phyloP scores from a whole-genome alignment of 2,329 filamentous ascomycete genomes.

The Botryotinia globosa region DNA sequence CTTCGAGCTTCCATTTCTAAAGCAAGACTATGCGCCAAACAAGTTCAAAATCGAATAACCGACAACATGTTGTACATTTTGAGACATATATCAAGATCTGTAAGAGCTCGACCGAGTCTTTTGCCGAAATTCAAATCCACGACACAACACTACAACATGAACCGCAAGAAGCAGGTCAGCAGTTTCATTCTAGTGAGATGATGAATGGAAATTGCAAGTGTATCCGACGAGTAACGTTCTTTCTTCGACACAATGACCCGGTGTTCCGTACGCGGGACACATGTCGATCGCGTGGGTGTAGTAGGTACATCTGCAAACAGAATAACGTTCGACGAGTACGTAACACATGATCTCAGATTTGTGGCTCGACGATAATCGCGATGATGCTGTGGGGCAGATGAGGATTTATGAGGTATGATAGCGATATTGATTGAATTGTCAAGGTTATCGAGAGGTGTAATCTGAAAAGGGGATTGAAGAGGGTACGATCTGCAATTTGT shows the following conservation, averaged over 20 bases:
- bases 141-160: background rate
- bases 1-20: background rate
- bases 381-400: background rate
- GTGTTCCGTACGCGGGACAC: slow-evolving; percentile 60
- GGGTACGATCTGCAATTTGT: background rate
- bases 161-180: background rate
- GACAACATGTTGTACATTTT: background rate
- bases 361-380: background rate
- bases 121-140: background rate
- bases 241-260: slow-evolving; percentile 60
- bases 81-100: background rate
- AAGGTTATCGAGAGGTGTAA: background rate
- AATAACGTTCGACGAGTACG: slow-evolving; percentile 64
- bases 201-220: slow-evolving; percentile 45
- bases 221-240: slow-evolving; percentile 70
- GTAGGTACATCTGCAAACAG: slow-evolving; percentile 70
- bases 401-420: background rate
- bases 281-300: slow-evolving; percentile 66
- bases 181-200: background rate
- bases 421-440: background rate
- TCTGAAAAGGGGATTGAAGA: background rate
- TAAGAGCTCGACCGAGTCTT: background rate
- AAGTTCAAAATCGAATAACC: background rate
- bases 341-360: slow-evolving; percentile 57
- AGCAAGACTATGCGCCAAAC: background rate